These are phyloP conservation scores for Schwanniomyces pseudopolymorphus DNA, from an alignment of 805 yeast species.

Conservation along the genomic window DNA sequence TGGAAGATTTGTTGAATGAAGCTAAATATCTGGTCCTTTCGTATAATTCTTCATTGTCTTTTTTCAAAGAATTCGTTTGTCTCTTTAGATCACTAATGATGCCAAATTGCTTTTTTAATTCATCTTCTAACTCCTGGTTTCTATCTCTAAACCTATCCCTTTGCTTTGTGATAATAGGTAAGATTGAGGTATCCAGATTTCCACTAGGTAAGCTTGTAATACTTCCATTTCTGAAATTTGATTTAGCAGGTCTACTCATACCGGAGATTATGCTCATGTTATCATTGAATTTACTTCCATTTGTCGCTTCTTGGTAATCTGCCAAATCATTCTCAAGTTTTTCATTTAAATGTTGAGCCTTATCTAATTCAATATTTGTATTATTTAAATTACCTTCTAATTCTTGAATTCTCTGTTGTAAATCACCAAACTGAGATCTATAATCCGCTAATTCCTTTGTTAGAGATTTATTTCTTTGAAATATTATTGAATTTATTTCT, in stretches of 20 bases:
- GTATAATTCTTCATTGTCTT: constrained; percentile 75
- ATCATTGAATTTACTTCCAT: constrained; percentile 51
- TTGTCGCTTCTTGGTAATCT: constrained; percentile 46
- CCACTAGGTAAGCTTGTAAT: constrained; percentile 19
- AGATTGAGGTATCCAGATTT: constrained; percentile 42
- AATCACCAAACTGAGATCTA: constrained; percentile 57
- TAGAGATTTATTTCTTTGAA: constrained; percentile 70
- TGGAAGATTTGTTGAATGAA: constrained; percentile 31
- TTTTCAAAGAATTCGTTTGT: constrained; percentile 61
- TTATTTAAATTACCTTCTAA: constrained; percentile 38
- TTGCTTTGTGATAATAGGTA: constrained; percentile 90
- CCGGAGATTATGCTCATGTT: constrained; percentile 70
- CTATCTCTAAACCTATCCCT: constrained; percentile 89
- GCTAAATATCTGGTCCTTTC: constrained; percentile 73
- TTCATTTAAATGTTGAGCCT: constrained; percentile 47
- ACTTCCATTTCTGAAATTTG: constrained; percentile 29
- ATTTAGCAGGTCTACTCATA: constrained; percentile 23
- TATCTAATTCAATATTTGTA: constrained; percentile 37
- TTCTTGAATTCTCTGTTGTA: constrained; percentile 37
- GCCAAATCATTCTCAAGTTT: constrained; percentile 76
- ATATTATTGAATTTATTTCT: constrained; percentile 57
- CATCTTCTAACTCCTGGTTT: constrained; percentile 81
- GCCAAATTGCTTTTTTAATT: constrained; percentile 56
- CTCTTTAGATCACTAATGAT: constrained; percentile 60
- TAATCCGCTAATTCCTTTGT: constrained; percentile 66